Evolutionary conservation across 108 stramenopile genomes (phyloP).

Genomic region (Discostella stelligeroides): DNA sequence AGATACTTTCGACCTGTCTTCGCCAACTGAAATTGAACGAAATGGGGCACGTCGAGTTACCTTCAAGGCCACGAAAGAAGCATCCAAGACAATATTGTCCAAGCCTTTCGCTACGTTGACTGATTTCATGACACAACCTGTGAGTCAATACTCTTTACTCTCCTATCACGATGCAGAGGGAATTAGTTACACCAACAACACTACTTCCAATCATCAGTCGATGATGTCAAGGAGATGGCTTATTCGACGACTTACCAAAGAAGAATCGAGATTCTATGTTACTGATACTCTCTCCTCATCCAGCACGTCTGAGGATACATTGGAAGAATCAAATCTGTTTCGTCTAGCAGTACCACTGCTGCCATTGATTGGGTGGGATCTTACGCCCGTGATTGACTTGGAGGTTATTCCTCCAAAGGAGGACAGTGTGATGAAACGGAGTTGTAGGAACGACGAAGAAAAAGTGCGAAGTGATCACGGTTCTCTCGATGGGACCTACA

Average conservation of each 20-base stretch:
- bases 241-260: slow-evolving; percentile 35
- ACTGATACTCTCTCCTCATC: neutral
- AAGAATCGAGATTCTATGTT: slow-evolving; percentile 31
- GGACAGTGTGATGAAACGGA: neutral
- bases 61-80: slow-evolving; percentile 43
- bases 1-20: neutral
- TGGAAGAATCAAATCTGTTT: slow-evolving; percentile 46
- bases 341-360: slow-evolving; percentile 48
- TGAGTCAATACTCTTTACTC: slow-evolving; percentile 45
- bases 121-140: slow-evolving; percentile 53
- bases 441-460: neutral
- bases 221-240: slow-evolving; percentile 35
- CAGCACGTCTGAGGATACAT: neutral
- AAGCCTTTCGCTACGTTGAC: slow-evolving; percentile 20
- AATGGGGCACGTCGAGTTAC: slow-evolving; percentile 38
- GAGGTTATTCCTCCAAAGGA: slow-evolving; percentile 46
- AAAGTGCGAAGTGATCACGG: neutral
- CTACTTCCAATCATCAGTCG: slow-evolving; percentile 2
- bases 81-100: slow-evolving; percentile 27
- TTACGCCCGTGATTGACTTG: slow-evolving; percentile 56
- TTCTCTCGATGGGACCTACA: neutral
- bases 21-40: neutral
- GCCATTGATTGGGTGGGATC: slow-evolving; percentile 52
- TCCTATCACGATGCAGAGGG: slow-evolving; percentile 47
- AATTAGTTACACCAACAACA: neutral